Conservation (phyloP, 2,329 filamentous ascomycete genomes). For the Diaporthe batatas region DNA sequence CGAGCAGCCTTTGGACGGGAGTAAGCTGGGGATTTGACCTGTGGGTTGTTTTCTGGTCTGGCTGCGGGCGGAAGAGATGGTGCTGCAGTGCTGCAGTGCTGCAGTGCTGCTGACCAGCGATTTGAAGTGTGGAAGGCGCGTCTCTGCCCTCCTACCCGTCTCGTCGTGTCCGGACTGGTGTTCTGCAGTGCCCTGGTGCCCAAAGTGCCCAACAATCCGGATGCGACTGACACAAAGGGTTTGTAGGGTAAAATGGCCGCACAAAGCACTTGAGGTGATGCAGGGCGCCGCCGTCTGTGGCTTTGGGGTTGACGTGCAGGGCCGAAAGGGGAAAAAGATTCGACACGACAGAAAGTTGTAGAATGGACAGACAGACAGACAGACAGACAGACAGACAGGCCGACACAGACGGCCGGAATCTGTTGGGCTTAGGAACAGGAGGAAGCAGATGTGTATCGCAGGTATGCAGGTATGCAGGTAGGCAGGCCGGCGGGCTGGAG, state of each 20-base stretch:
- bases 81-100: background rate
- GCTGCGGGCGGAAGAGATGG: background rate
- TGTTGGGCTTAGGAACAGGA: slow-evolving; percentile 16
- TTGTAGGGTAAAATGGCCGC: slow-evolving; percentile 2
- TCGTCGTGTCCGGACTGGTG: background rate
- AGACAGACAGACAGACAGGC: background rate
- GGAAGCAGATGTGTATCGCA: slow-evolving; percentile 13
- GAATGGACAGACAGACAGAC: slow-evolving; percentile 10
- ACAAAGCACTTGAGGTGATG: slow-evolving; percentile 21
- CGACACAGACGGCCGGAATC: background rate
- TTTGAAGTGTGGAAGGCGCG: slow-evolving; percentile 1
- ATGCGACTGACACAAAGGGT: slow-evolving; percentile 30
- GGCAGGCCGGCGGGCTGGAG: slow-evolving; percentile 16
- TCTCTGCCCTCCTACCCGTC: background rate
- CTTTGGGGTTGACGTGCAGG: background rate
- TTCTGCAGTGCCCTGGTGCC: background rate
- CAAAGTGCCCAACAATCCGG: background rate
- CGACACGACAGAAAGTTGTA: background rate
- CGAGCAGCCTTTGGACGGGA: background rate
- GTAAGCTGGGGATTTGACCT: background rate
- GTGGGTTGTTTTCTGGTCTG: background rate
- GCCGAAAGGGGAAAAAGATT: background rate
- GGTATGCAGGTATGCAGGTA: background rate
- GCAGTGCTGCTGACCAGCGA: background rate
- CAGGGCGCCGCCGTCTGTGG: background rate